Percentiles rank a stretch among this genome's conserved stretches.
These are phyloP conservation scores for Starmerella khaoyaiensis DNA, from an alignment of 805 yeast genomes.

Conservation along the genomic window DNA sequence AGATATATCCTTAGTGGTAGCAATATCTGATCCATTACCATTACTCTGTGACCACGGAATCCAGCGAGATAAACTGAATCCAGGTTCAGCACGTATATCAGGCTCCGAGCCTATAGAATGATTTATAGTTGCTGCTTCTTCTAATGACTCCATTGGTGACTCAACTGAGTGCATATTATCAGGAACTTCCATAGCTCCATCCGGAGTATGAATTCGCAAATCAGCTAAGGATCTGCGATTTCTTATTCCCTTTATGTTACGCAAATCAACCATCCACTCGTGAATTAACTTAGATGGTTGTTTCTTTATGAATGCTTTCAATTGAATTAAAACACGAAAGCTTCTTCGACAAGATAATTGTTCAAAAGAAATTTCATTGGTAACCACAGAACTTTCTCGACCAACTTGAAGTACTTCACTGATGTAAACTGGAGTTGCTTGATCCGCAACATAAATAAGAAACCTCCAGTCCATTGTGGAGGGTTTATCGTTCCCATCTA, in stretches of 20 bases:
- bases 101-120: too few species aligned
- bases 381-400: neutral
- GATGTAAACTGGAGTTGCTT: constrained; percentile 15
- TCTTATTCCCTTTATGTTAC: too few species aligned
- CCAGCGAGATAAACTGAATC: constrained; percentile 7
- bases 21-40: neutral
- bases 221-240: too few species aligned
- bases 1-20: neutral
- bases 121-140: too few species aligned
- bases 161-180: too few species aligned
- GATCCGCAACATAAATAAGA: constrained; percentile 13
- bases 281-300: too few species aligned
- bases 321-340: constrained; percentile 12
- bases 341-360: constrained; percentile 2
- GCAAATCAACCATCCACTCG: constrained; percentile 13
- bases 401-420: constrained; percentile 10
- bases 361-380: constrained; percentile 6
- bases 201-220: too few species aligned
- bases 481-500: neutral
- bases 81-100: too few species aligned
- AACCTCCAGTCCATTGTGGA: constrained; percentile 5
- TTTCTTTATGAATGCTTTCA: neutral
- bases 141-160: too few species aligned
- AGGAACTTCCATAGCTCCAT: too few species aligned
- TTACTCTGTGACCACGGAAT: constrained; percentile 7